Conservation (phyloP, 257 asterid species). For the Petunia axillaris region DNA sequence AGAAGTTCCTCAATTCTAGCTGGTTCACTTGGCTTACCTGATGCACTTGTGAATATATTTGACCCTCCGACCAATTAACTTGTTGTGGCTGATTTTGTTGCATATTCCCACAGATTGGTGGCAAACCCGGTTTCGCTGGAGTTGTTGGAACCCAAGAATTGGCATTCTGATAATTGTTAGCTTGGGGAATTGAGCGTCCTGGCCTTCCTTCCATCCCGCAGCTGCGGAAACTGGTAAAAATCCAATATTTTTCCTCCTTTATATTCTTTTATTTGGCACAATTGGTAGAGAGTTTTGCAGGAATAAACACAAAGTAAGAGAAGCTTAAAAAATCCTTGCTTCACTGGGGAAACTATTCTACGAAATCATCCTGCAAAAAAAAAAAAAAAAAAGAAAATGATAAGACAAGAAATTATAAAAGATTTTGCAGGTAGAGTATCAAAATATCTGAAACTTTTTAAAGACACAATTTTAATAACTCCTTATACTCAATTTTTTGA, state of each 20-base stretch:
- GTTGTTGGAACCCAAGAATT: slow-evolving; percentile 61
- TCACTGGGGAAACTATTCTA: neutral
- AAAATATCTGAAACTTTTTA: slow-evolving; percentile 11
- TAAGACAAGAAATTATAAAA: neutral
- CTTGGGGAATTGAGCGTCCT: slow-evolving; percentile 34
- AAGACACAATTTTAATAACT: neutral
- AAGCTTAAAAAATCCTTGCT: neutral
- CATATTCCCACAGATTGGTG: slow-evolving; percentile 46
- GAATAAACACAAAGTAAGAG: neutral
- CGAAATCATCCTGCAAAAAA: slow-evolving; percentile 22
- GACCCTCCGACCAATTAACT: slow-evolving; percentile 29
- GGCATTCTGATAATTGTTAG: slow-evolving; percentile 3
- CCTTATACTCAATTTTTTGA: slow-evolving; percentile 17
- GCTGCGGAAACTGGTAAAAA: slow-evolving; percentile 41
- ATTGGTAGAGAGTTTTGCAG: neutral
- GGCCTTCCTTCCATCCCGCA: slow-evolving; percentile 50
- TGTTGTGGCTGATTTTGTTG: slow-evolving; percentile 29
- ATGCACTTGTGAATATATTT: slow-evolving; percentile 10
- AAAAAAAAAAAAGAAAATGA: neutral
- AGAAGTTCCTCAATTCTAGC: slow-evolving; percentile 32
- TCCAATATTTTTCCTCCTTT: slow-evolving; percentile 27
- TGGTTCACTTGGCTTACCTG: slow-evolving; percentile 14
- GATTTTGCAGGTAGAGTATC: neutral
- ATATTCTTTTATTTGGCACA: slow-evolving; percentile 12
- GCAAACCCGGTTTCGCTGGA: slow-evolving; percentile 56